phyloP scores from a whole-genome alignment of 2,329 filamentous ascomycete genomes.

The Calonectria naviculata region DNA sequence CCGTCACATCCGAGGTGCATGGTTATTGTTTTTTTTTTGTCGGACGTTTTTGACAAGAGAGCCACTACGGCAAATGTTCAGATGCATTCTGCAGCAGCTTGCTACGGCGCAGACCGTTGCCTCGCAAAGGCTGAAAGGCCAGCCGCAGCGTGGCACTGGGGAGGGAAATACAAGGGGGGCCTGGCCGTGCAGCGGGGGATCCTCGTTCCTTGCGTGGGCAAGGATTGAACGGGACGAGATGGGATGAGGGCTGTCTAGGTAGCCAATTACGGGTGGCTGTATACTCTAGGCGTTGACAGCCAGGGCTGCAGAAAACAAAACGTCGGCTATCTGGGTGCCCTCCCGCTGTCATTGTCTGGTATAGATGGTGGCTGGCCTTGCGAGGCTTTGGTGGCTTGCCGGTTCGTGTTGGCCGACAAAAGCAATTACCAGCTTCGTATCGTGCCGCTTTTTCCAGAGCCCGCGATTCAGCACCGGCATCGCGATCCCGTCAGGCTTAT shows the following conservation, averaged over 20 bases:
- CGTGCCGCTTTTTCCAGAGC: neutral
- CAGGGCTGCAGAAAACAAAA: neutral
- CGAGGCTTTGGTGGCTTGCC: neutral
- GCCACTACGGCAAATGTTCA: neutral
- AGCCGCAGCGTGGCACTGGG: neutral
- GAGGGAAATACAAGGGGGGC: neutral
- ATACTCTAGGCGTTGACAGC: neutral
- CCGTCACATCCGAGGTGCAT: neutral
- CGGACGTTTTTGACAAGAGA: no score
- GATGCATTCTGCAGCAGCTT: neutral
- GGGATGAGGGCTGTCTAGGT: neutral
- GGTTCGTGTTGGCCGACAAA: neutral
- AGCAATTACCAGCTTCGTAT: neutral
- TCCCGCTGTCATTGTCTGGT: neutral
- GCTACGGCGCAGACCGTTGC: neutral
- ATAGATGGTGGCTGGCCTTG: neutral
- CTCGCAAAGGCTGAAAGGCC: neutral
- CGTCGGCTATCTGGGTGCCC: neutral
- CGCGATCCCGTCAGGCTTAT: neutral
- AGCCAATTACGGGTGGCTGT: constrained; percentile 3
- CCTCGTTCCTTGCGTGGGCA: neutral
- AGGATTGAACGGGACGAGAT: neutral
- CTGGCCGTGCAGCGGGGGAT: constrained; percentile 5
- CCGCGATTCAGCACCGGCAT: neutral
- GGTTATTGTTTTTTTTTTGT: no score